Evolutionary conservation across 2,329 filamentous ascomycete species (phyloP).

Genomic region (Aspergillus ustus): DNA sequence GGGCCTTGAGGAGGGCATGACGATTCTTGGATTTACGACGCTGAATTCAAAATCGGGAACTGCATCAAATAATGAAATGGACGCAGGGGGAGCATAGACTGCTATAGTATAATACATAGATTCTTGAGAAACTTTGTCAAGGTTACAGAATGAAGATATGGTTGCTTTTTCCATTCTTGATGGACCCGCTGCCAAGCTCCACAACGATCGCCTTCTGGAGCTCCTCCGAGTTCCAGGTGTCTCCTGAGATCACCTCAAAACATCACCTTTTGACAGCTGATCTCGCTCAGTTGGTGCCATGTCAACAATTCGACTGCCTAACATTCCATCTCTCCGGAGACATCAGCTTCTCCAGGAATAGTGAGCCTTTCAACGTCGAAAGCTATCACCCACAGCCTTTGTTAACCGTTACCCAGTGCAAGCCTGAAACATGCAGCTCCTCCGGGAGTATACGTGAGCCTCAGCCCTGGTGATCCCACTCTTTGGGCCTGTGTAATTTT

Average conservation of each 20-base stretch:
- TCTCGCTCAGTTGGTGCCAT: slow-evolving; percentile 15
- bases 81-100: not conserved
- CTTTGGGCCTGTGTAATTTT: slow-evolving; percentile 93
- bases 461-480: slow-evolving; percentile 78
- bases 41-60: not conserved
- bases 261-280: not conserved
- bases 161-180: not conserved
- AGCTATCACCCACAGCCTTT: not conserved
- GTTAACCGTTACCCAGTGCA: slow-evolving; percentile 57
- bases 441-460: slow-evolving; percentile 82
- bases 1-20: slow-evolving; percentile 61
- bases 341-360: slow-evolving; percentile 83
- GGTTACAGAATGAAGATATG: not conserved
- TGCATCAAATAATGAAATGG: not conserved
- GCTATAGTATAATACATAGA: not conserved
- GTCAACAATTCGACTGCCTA: slow-evolving; percentile 40
- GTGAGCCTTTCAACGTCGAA: slow-evolving; percentile 54
- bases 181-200: slow-evolving; percentile 7
- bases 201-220: not conserved
- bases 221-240: not conserved
- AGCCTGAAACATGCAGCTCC: slow-evolving; percentile 82
- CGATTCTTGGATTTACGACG: slow-evolving; percentile 45
- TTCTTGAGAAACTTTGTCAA: not conserved
- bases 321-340: slow-evolving; percentile 62
- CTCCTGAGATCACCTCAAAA: slow-evolving; percentile 8